phyloP scores from a whole-genome alignment of 345 rosid genomes.

The Eucalyptus rudis region DNA sequence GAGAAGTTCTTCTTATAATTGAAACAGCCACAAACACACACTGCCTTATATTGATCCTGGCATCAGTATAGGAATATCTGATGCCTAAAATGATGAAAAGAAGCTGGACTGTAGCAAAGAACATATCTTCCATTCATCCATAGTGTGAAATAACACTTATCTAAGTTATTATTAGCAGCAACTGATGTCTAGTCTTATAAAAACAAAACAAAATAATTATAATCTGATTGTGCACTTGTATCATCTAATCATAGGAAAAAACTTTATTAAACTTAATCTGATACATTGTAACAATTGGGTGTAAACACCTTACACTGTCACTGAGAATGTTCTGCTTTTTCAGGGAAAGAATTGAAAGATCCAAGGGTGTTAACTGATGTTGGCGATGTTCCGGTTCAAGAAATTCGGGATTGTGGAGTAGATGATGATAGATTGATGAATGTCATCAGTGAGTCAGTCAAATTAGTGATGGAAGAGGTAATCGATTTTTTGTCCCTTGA shows the following conservation, averaged over 20 bases:
- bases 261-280: background rate
- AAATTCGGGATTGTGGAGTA: conserved; percentile 93
- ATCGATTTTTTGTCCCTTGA: background rate
- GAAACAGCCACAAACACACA: background rate
- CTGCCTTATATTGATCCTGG: background rate
- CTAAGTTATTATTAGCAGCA: background rate
- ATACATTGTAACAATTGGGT: background rate
- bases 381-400: conserved; percentile 97
- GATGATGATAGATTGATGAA: conserved; percentile 90
- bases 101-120: background rate
- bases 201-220: background rate
- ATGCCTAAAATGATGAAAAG: background rate
- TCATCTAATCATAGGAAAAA: background rate
- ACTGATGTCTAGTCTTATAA: background rate
- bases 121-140: background rate
- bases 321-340: background rate
- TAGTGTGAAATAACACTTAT: background rate
- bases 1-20: background rate
- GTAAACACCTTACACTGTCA: background rate
- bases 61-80: background rate
- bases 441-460: conserved; percentile 80
- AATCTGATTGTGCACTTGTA: background rate
- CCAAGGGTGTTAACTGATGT: conserved; percentile 91
- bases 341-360: conserved; percentile 85
- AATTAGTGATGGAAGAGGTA: conserved; percentile 91